Base-by-base conservation (phyloP, 2,329 filamentous ascomycete species). In the Stagonosporopsis chrysanthemi region DNA sequence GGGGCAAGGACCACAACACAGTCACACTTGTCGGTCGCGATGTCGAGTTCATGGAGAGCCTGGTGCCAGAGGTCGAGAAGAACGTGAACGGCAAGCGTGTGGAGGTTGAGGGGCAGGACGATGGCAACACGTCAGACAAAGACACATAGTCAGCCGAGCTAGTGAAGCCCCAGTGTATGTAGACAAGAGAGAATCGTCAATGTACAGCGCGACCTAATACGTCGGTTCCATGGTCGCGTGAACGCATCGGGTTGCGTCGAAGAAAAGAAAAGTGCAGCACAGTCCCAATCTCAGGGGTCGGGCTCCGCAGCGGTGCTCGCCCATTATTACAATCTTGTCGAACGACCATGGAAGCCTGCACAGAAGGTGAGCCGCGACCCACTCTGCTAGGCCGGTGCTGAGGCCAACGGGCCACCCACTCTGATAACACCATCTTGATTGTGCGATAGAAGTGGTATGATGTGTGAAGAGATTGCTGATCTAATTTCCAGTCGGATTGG, bases 21-120 rank as follows among this genome's bases (percentile, higher is more conserved):
- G 92, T 98, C 44, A 97, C 94, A 11, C 81, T 99, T 50, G 93
- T 97, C 15, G 87, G 83, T 15, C 87, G 86, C 64, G 90, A 97
- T 72, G 81, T 84, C 64, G 88, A 85, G 23, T 94, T 86, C 66
- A 84, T 98, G 72, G 91, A 97, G 74, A 88, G 86, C 47, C 77
- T 97, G 60, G 85, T 96, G 14, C 78, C 83, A 0, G 92, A 97
- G 73, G 91, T 97, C 3, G 86, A 91, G 72, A 79, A 86, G 73
- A 88, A 89, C 50, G 88, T 97, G 5, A 78, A 92, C 65, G 94
- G 94, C 3, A 83, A 81, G 66, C 83, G 88, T 46, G 86, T 97
- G 11, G 66, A 77, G 26, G 82, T 83, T 24, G 93, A 97, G 75
- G 91, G 89, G 59, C 80, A 83, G 64, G 80, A 82, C 58, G 80